Conservation (phyloP, 1,284 basidiomycete species). For the Trichosporon ovoides region DNA sequence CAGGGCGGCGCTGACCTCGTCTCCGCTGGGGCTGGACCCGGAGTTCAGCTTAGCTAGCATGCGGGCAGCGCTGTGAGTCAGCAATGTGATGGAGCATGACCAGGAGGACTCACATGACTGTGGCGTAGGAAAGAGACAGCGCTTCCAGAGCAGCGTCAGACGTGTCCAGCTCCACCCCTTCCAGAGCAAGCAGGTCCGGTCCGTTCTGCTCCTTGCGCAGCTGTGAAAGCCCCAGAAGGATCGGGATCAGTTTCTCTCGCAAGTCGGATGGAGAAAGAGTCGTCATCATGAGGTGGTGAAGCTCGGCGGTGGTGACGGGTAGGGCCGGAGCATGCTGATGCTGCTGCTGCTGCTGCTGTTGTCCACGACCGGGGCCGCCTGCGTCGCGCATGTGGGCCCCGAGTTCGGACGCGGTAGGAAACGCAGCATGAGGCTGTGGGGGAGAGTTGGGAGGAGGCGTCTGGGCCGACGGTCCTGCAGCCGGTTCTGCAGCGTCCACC, state of each 20-base stretch:
- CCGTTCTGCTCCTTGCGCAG: not conserved
- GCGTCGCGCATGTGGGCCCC: not conserved
- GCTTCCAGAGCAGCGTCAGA: not conserved
- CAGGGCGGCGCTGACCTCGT: not conserved
- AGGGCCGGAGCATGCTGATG: not conserved
- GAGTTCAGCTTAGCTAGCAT: not conserved
- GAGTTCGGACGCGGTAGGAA: conserved; percentile 3
- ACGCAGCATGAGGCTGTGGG: conserved; percentile 3
- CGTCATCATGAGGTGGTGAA: not conserved
- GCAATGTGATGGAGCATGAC: not conserved
- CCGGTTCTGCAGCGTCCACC: not conserved
- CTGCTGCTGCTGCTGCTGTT: not conserved
- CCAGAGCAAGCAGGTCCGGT: not conserved
- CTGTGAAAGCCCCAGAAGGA: not conserved
- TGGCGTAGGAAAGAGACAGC: not conserved
- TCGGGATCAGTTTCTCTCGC: not conserved
- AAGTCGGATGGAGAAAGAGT: not conserved
- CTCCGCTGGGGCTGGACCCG: not conserved
- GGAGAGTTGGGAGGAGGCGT: conserved; percentile 1
- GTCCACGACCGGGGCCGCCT: not conserved
- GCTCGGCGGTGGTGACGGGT: not conserved
- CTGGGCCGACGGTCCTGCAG: conserved; percentile 6
- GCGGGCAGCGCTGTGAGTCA: conserved; percentile 8
- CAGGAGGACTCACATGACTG: not conserved
- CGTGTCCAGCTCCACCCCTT: not conserved